Base-by-base conservation (phyloP, 495 filamentous ascomycete species). In the Penicillium bialowiezense region DNA sequence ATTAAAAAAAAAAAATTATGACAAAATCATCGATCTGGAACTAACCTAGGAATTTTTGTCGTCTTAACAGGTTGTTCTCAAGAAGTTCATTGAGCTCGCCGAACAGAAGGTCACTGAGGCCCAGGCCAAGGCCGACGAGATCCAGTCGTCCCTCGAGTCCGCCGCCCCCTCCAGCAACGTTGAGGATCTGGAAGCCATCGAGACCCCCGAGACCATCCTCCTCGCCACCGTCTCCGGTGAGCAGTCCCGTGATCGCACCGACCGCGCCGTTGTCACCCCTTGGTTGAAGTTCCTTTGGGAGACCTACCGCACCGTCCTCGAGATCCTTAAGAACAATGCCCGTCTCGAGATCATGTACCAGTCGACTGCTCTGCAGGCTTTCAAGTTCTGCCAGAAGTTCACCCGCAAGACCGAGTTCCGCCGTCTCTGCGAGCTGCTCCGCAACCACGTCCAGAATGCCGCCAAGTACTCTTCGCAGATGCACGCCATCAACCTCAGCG, bases 231-330 rank as follows among this genome's bases (percentile, higher is more conserved):
- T 98, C 48, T 98, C 93, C 17, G 95, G 93, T 53, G 93, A 98
- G 68, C 93, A 97, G 70, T 95, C 91, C 32, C 86, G 86, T 52
- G 93, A 98, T 68, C 87, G 93, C 50, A 98, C 93, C 61, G 93
- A 97, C 74, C 85, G 93, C 59, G 93, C 93, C 55, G 91, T 98
- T 57, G 93, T 98, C 38, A 98, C 93, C 44, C 93, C 93, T 39
- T 98, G 95, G 93, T 81, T 98, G 55, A 98, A 98, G 75, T 98
- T 98, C 65, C 79, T 98, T 48, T 98, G 93, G 93, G 95, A 98
- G 74, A 96, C 93, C n/a, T 98, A 98, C 73, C 90, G 93, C 31
- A 98, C 93, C 44, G 93, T 98, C 31, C 80, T 98, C 57, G 93
- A 98, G 60, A 97, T 98, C 63, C 79, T 98, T 55, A 89, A 96